A percentile compares a stretch with the other conserved stretches of the same genome.
Conservation (phyloP, 345 rosid genomes). For the Excoecaria cochinchinensis region DNA sequence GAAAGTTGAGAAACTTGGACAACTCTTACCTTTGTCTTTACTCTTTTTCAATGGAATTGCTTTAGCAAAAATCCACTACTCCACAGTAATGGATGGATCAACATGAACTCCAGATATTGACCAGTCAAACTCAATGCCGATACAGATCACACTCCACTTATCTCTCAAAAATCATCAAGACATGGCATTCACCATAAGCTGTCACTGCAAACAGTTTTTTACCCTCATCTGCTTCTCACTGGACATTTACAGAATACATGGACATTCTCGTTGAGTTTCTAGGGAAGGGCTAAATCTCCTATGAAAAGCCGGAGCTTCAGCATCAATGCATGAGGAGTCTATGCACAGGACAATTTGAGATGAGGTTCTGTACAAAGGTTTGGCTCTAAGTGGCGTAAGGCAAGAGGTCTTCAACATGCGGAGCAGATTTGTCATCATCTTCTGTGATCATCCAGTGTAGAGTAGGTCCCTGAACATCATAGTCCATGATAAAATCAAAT, state of each 20-base stretch:
- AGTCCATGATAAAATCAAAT: slow-evolving; percentile 19
- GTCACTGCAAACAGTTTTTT: neutral
- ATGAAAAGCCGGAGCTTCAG: neutral
- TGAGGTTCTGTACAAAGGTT: slow-evolving; percentile 9
- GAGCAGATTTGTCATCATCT: slow-evolving; percentile 38
- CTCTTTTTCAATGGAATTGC: too few relatives aligned
- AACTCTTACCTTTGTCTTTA: too few relatives aligned
- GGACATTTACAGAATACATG: slow-evolving; percentile 14
- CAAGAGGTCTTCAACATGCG: slow-evolving; percentile 35
- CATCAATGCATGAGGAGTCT: slow-evolving; percentile 5
- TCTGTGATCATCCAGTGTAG: slow-evolving; percentile 77
- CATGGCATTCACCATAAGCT: neutral
- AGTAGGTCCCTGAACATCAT: slow-evolving; percentile 67
- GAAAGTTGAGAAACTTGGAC: too few relatives aligned
- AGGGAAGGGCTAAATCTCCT: slow-evolving; percentile 1
- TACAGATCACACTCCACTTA: neutral
- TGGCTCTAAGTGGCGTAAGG: slow-evolving; percentile 39
- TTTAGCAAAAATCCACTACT: too few relatives aligned
- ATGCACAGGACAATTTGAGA: slow-evolving; percentile 2
- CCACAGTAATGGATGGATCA: too few relatives aligned
- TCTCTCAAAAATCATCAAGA: neutral
- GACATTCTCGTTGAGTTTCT: neutral
- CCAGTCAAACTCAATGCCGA: too few relatives aligned
- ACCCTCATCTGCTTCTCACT: slow-evolving; percentile 4
- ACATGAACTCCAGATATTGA: too few relatives aligned